Evolutionary conservation across 331 rosid species (phyloP), one percentile per base, ranked within the genome.

Genomic region (Malus hybrid): DNA sequence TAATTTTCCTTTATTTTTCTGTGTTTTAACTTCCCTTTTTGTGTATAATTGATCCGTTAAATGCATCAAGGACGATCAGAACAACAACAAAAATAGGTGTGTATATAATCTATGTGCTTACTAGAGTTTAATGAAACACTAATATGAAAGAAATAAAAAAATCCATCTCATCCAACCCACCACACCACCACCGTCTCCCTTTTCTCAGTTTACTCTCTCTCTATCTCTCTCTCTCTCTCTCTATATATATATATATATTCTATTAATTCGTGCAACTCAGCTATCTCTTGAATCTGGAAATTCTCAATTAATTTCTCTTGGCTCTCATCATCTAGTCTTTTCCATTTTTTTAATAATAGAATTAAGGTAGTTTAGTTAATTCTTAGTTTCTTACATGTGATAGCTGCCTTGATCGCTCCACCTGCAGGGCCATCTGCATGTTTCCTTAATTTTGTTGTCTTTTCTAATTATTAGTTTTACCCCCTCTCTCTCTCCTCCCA

Each of bases 371-470:
- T 28, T 28, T 13, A 27, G 31, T 62, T 15, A 63, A 63, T 52
- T 71, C 75, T 33, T 34, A 71, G 65, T 28, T 60, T 6, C 27
- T 29, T 29, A 63, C 39, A 14, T 15, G 39, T 56, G 76, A 19
- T 33, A 33, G 44, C 69, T 28, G 19, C 60, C 68, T 34, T 34
- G 56, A 44, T 34, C 39, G 69, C 13, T 39, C n/a, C 4, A 4
- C 32, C 48, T 39, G 67, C 67, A 63, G 67, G 57, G 64, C 62
- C 71, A 69, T 76, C 81, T 77, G 62, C 81, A 56, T 54, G 67
- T 70, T 76, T 65, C 83, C 83, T 74, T 52, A 71, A 78, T 69
- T 72, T 74, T 57, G 62, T 79, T 81, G 22, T 75, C 73, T 77
- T 50, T 39, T 55, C 69, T 62, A 60, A 60, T 22, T 60, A 60